Percentiles rank a stretch among this genome's conserved stretches.
Evolutionary conservation across 352 stramenopile genomes (phyloP).

Genomic region (Saprolegnia diclina): DNA sequence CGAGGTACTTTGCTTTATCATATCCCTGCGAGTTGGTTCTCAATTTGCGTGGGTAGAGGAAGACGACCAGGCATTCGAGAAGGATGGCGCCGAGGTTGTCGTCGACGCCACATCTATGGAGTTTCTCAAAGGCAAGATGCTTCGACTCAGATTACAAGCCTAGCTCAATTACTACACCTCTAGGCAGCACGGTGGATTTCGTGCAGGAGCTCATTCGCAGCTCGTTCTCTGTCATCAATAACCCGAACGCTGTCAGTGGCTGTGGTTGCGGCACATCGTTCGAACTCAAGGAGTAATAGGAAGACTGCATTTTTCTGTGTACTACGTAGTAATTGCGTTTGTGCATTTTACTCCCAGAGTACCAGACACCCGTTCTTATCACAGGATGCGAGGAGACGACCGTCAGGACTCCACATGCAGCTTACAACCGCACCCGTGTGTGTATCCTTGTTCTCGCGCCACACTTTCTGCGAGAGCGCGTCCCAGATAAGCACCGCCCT

Average conservation of each 20-base stretch:
- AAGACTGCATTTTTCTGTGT: neutral
- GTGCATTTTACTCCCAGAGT: conserved; percentile 54
- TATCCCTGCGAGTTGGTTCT: neutral
- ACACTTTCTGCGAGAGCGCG: conserved; percentile 41
- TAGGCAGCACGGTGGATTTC: conserved; percentile 93
- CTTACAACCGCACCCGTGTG: conserved; percentile 69
- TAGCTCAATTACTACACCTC: neutral
- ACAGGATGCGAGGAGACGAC: conserved; percentile 56
- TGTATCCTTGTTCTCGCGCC: conserved; percentile 45
- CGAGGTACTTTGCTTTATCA: conserved; percentile 5
- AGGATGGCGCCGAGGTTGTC: conserved; percentile 81
- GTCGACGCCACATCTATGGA: conserved; percentile 92
- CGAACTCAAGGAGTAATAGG: conserved; percentile 89
- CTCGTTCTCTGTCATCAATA: conserved; percentile 94
- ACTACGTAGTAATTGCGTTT: neutral
- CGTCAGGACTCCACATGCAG: conserved; percentile 69
- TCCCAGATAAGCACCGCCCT: conserved; percentile 60
- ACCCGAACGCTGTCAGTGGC: conserved; percentile 94
- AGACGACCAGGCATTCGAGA: conserved; percentile 65
- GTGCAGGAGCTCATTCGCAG: conserved; percentile 96
- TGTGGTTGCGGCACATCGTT: conserved; percentile 98
- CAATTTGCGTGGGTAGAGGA: conserved; percentile 7
- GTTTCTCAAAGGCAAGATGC: conserved; percentile 68
- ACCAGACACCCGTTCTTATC: conserved; percentile 80
- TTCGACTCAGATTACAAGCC: neutral